Base-by-base conservation (phyloP, 2,329 filamentous ascomycete genomes). In the Aspergillus puulaauensis region DNA sequence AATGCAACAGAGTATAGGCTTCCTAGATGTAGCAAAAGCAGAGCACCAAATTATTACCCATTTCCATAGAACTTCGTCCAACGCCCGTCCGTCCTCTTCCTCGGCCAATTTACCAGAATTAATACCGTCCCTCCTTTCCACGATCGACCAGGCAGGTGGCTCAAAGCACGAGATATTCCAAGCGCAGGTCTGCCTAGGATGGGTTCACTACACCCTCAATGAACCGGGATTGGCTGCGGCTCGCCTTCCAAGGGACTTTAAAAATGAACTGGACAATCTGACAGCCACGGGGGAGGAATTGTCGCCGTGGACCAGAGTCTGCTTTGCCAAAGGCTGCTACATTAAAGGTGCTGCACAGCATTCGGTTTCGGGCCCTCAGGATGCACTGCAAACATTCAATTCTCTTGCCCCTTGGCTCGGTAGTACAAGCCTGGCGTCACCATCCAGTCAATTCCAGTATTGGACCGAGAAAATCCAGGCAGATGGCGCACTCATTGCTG, bases 401-500 rank as follows among this genome's bases (percentile, higher is more conserved):
- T 83, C 87, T 1, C 82, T 89, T 4, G 72, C 91, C 45, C 82
- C 86, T 7, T 86, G 86, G 66, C 78, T 93, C 24, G 70, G 68
- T 33, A 70, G 66, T 23, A 72, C 73, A 23, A 68, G 66, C 27
- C 67, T 71, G 19, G 59, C 64, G 6, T 66, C 71, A 14, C 79
- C 77, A 11, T 79, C 77, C 31, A 79, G 85, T 40, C 88, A 95
- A 72, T 82, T 91, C 61, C 82, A 86, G 14, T 86, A 88, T 70
- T 96, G 91, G 91, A 84, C 88, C 1, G 91, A 96, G 72, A 82
- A 90, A 41, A 85, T 90, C 61, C 77, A 96, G 45, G 90, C 88
- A 2, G 89, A 90, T 59, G 86, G 86, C 60, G 92, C 89, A 65
- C 84, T 90, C 75, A 77, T 92, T 11, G 85, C 85, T 24, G 86